Base-by-base conservation (phyloP, 1,284 basidiomycete species). In the Kalmanozyma brasiliensis region DNA sequence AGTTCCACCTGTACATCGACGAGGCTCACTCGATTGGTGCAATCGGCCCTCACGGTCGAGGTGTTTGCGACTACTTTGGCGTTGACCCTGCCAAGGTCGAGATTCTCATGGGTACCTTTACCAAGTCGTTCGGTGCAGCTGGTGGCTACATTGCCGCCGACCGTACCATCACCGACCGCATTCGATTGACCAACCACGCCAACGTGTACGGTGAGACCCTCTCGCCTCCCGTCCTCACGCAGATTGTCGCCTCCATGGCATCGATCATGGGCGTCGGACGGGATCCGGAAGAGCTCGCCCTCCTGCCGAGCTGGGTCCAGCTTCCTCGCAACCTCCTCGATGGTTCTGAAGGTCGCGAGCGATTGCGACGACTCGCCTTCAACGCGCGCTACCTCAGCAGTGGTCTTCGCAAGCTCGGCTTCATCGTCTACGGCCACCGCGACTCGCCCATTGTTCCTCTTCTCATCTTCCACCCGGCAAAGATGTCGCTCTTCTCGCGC, bases 11-110 rank as follows among this genome's bases (percentile, higher is more conserved):
- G 40, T 98, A 92, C 82, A 85, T 98, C 52, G 95, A 99, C 81
- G 95, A 99, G 84, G 95, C 95, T 0, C 95, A 99, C 83, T 98
- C 95, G 4, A 89, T 98, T 72, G 95, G 96, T 64, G 95, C 94
- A 1, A 86, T 98, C 35, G 95, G 95, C 32, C 92, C 94, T 8
- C 88, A 91, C 73, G 95, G 95, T 9, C 91, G 95, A 41, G 95
- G 95, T 69, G 92, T 98, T 5, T 89, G 90, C 61, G 94, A 99
- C 83, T 99, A 97, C 85, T 99, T 95, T 83, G 89, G 89, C 55
- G 85, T 98, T 64, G 86, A 92, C 76, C 93, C 94, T 3, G 86
- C 86, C 10, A 86, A 87, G 32, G 87, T 98, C 62, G 95, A 98
- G 82, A 88, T 99, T 68, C 88, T 97, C 68, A 99, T 99, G 95